These are phyloP conservation scores for Hypoxylon cercidicola DNA, from an alignment of 495 filamentous ascomycete species.

Conservation along the genomic window DNA sequence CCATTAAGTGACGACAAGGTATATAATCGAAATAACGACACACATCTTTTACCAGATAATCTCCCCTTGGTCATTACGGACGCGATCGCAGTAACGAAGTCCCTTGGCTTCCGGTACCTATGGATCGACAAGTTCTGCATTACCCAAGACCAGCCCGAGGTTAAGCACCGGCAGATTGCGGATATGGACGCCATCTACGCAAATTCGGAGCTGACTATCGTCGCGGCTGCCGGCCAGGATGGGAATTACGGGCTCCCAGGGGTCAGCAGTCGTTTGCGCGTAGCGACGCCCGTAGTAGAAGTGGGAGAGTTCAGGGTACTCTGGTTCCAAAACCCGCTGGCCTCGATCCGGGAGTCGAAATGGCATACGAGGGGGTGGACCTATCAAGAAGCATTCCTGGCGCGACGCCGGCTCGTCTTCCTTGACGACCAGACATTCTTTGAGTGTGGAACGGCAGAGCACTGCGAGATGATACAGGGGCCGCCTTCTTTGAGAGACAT, in stretches of 20 bases:
- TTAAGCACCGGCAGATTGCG: conserved; percentile 37
- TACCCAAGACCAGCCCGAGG: conserved; percentile 15
- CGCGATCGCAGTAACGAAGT: conserved; percentile 12
- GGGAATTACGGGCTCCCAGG: conserved; percentile 44
- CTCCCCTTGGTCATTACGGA: background rate
- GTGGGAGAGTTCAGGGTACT: background rate
- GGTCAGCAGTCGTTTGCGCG: conserved; percentile 18
- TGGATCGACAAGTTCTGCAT: conserved; percentile 50
- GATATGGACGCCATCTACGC: conserved; percentile 43
- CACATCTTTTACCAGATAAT: too few species aligned
- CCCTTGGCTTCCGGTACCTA: conserved; percentile 41
- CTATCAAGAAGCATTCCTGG: conserved; percentile 53
- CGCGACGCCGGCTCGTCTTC: conserved; percentile 48
- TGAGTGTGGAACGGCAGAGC: conserved; percentile 37
- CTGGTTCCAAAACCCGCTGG: background rate
- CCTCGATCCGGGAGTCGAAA: conserved; percentile 11
- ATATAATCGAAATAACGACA: too few species aligned
- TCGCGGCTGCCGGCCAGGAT: conserved; percentile 41
- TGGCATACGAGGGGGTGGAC: conserved; percentile 56
- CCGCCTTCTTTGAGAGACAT: too few species aligned
- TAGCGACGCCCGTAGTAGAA: background rate
- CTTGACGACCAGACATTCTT: conserved; percentile 50
- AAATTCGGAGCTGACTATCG: conserved; percentile 39
- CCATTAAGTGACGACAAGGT: too few species aligned
- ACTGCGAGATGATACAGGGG: too few species aligned